Percentiles rank a stretch among this genome's conserved stretches.
Evolutionary conservation across 805 yeast genomes (phyloP).

Genomic region (Wickerhamomyces hampshirensis): DNA sequence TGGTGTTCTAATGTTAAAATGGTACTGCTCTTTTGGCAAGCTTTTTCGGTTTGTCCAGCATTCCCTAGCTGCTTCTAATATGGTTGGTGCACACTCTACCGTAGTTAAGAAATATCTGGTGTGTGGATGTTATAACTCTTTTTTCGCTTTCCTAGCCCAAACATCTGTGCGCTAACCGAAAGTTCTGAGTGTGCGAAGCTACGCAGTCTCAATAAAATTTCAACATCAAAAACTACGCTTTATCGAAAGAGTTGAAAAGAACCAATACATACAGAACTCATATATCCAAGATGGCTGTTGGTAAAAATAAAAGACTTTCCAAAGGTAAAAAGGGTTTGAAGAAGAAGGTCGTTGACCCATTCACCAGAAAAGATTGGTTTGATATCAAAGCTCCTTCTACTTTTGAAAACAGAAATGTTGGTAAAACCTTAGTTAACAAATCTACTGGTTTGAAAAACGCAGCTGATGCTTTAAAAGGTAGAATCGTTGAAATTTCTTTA

Average conservation of each 20-base stretch:
- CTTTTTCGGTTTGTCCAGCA: too few species aligned
- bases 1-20: too few species aligned
- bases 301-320: constrained; percentile 75
- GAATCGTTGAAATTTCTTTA: constrained; percentile 91
- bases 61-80: neutral
- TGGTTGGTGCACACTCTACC: neutral
- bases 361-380: constrained; percentile 98
- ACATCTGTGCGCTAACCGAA: constrained; percentile 2
- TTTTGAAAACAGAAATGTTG: constrained; percentile 97
- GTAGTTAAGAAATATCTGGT: constrained; percentile 43
- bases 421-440: constrained; percentile 97
- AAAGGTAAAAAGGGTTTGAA: constrained; percentile 95
- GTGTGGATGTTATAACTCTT: neutral
- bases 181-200: constrained; percentile 1
- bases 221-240: constrained; percentile 28
- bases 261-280: neutral
- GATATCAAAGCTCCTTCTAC: constrained; percentile 98
- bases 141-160: neutral
- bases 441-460: constrained; percentile 98
- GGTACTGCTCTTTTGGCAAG: too few species aligned
- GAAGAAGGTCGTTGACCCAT: constrained; percentile 99
- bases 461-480: constrained; percentile 96
- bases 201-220: constrained; percentile 30
- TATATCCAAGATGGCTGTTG: constrained; percentile 56
- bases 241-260: too few species aligned